A percentile compares a stretch with the other conserved stretches of the same genome.
phyloP scores from a whole-genome alignment of 1,284 basidiomycete genomes.

The Puccinia novopanici region DNA sequence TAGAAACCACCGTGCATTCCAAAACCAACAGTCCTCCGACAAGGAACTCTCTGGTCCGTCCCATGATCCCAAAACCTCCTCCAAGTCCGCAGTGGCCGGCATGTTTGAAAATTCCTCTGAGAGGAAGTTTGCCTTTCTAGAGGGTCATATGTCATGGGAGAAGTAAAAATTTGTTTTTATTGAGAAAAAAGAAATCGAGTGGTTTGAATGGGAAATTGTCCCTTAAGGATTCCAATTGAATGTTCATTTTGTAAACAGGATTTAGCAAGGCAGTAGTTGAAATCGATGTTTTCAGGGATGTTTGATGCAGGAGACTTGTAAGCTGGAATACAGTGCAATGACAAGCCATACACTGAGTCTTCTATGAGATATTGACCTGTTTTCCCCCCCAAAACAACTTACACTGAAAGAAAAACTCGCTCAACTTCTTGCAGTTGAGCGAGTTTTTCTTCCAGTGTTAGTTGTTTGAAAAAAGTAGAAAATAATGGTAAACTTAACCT shows the following conservation, averaged over 20 bases:
- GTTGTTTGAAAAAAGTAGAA: neutral
- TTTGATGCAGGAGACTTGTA: constrained; percentile 26
- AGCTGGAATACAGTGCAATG: constrained; percentile 4
- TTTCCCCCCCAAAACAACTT: too few species aligned
- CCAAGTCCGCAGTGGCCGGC: neutral
- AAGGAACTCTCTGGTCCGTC: too few species aligned
- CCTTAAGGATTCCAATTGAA: constrained; percentile 33
- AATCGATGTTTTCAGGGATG: neutral
- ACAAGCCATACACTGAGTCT: constrained; percentile 14
- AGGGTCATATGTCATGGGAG: too few species aligned
- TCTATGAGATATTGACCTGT: constrained; percentile 28
- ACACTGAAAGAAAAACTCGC: too few species aligned
- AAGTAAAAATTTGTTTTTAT: too few species aligned
- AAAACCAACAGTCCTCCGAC: too few species aligned
- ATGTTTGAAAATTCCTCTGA: neutral
- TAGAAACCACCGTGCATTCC: too few species aligned
- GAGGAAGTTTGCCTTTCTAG: neutral
- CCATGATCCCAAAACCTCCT: too few species aligned
- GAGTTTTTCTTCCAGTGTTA: too few species aligned
- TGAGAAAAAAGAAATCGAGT: too few species aligned
- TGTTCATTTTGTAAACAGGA: constrained; percentile 14
- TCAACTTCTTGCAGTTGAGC: too few species aligned
- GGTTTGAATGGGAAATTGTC: neutral
- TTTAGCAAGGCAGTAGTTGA: constrained; percentile 31
- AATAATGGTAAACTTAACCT: neutral